Evolutionary conservation across 148 eudicot species (phyloP).

Genomic region (Salicornia ramosissima): DNA sequence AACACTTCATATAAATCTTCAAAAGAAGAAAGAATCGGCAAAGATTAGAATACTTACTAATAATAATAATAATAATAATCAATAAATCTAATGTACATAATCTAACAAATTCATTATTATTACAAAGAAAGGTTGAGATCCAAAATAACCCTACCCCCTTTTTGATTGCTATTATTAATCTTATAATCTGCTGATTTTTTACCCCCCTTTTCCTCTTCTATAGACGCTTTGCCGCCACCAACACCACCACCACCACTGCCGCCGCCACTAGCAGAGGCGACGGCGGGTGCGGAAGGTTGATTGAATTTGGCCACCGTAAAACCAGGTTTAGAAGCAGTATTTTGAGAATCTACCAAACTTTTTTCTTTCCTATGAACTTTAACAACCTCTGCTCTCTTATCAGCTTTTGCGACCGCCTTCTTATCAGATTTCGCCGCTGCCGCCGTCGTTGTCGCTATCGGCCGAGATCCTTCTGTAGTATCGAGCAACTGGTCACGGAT

Average conservation of each 20-base stretch:
- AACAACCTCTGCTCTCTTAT: constrained; percentile 6
- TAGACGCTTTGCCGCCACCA: not conserved
- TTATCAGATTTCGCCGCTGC: constrained; percentile 10
- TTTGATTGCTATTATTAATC: constrained; percentile 3
- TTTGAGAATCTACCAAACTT: not conserved
- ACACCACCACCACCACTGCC: not conserved
- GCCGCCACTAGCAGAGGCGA: not conserved
- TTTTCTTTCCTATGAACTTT: not conserved
- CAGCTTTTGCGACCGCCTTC: not conserved
- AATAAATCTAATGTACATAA: constrained; percentile 2
- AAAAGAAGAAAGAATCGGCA: not conserved
- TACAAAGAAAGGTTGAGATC: constrained; percentile 41
- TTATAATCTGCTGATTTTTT: not conserved
- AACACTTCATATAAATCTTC: too few species aligned
- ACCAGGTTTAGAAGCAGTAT: not conserved
- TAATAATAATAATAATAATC: not conserved
- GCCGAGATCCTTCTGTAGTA: not conserved
- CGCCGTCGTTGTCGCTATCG: not conserved
- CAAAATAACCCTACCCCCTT: constrained; percentile 17
- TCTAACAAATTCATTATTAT: not conserved
- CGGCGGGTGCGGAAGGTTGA: not conserved
- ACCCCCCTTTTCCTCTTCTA: not conserved
- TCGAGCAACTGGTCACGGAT: constrained; percentile 26
- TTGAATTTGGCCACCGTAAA: not conserved
- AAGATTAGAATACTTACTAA: not conserved